phyloP scores from a whole-genome alignment of 1,284 basidiomycete species.

The Trichosporon faecale region DNA sequence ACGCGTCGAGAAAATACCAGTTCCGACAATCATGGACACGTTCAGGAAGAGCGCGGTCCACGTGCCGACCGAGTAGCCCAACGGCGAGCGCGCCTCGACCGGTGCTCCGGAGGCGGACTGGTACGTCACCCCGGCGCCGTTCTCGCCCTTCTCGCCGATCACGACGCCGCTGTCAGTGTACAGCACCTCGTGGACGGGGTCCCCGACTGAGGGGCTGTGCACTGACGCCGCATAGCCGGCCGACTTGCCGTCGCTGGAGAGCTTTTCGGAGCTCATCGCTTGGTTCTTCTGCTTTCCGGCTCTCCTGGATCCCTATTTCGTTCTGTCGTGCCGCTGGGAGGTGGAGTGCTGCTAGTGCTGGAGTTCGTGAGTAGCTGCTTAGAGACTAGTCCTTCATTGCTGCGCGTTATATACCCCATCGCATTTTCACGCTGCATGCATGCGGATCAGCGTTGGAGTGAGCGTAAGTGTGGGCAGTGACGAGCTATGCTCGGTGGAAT shows the following conservation, averaged over 20 bases:
- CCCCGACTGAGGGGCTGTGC: neutral
- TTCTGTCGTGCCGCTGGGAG: too few species aligned
- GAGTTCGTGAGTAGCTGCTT: too few species aligned
- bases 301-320: too few species aligned
- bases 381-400: too few species aligned
- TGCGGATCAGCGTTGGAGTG: neutral
- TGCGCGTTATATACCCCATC: neutral
- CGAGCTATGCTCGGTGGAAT: neutral
- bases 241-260: neutral
- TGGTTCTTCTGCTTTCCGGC: too few species aligned
- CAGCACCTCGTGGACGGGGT: neutral
- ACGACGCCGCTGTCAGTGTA: slow-evolving; percentile 5
- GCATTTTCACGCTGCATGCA: neutral
- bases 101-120: slow-evolving; percentile 31
- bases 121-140: slow-evolving; percentile 22
- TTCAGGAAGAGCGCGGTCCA: slow-evolving; percentile 30
- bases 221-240: neutral
- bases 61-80: slow-evolving; percentile 30
- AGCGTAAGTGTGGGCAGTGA: neutral
- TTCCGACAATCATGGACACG: slow-evolving; percentile 31
- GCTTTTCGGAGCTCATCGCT: neutral
- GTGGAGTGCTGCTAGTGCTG: too few species aligned
- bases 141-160: slow-evolving; percentile 22
- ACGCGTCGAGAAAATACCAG: slow-evolving; percentile 35
- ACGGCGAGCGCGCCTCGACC: slow-evolving; percentile 26